These are phyloP conservation scores for Mortierella sp. DNA, from an alignment of 371 early-diverging fungal species.

Conservation along the genomic window DNA sequence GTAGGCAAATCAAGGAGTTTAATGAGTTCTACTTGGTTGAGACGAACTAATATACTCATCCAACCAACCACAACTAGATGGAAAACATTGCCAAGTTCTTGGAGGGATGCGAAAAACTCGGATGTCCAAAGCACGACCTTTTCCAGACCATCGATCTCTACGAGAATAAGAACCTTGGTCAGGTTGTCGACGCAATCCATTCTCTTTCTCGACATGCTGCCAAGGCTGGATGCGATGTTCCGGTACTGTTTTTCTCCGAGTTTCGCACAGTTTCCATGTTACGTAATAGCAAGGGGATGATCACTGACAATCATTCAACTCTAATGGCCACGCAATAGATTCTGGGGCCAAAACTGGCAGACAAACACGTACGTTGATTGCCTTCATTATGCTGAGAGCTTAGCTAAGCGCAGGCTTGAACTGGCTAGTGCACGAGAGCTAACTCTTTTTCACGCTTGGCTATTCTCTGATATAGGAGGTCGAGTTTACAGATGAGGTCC, in stretches of 20 bases:
- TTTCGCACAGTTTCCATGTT: no score
- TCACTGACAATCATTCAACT: neutral
- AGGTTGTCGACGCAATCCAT: slow-evolving; percentile 82
- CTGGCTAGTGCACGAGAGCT: no score
- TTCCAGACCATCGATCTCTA: slow-evolving; percentile 94
- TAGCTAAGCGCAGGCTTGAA: neutral
- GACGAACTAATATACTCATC: no score
- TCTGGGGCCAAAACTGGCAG: slow-evolving; percentile 83
- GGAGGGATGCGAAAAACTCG: slow-evolving; percentile 72
- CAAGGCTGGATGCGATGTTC: slow-evolving; percentile 67
- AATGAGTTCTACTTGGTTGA: no score
- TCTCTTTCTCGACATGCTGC: slow-evolving; percentile 85
- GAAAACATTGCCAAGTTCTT: slow-evolving; percentile 91
- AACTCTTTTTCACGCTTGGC: no score
- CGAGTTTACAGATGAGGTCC: slow-evolving; percentile 72
- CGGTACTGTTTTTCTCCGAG: slow-evolving; percentile 45
- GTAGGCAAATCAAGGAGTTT: slow-evolving; percentile 47
- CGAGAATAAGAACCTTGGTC: slow-evolving; percentile 86
- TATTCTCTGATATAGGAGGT: slow-evolving; percentile 55
- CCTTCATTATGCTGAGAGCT: neutral
- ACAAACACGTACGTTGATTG: slow-evolving; percentile 62
- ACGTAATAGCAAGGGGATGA: no score
- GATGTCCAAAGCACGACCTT: slow-evolving; percentile 83
- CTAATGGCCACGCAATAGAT: slow-evolving; percentile 39
- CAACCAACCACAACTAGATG: slow-evolving; percentile 64